These are phyloP conservation scores for Oryza glumipatula DNA, from an alignment of 176 grass and related monocot genomes.

Conservation along the genomic window DNA sequence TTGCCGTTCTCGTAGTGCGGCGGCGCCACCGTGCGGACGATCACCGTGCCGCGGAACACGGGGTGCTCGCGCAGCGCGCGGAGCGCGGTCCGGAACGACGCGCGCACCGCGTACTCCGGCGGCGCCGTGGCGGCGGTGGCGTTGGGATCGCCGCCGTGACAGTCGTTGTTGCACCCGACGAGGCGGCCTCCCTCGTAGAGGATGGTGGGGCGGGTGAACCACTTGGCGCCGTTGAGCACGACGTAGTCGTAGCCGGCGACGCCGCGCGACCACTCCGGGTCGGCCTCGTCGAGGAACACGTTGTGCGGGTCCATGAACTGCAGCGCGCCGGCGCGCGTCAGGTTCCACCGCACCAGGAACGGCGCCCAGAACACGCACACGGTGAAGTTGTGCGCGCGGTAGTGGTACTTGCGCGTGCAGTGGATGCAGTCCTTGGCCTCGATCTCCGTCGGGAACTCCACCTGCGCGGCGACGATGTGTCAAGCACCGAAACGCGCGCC, in stretches of 20 bases:
- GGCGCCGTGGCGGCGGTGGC: not conserved
- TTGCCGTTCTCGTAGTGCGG: constrained; percentile 66
- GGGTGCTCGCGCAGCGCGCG: constrained; percentile 37
- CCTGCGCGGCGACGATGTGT: not conserved
- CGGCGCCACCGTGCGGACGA: constrained; percentile 52
- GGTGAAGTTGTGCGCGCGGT: constrained; percentile 51
- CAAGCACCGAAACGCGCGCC: not conserved
- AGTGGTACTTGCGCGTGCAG: constrained; percentile 60
- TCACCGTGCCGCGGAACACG: constrained; percentile 46
- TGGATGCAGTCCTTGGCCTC: constrained; percentile 51
- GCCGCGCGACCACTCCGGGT: constrained; percentile 46
- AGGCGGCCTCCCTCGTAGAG: constrained; percentile 47
- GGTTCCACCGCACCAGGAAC: constrained; percentile 61
- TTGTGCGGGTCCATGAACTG: constrained; percentile 71
- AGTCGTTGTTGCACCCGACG: constrained; percentile 55
- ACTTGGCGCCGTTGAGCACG: constrained; percentile 65
- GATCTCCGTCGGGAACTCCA: constrained; percentile 42
- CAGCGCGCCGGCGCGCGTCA: constrained; percentile 40
- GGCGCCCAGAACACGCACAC: constrained; percentile 61
- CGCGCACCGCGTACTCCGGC: constrained; percentile 27
- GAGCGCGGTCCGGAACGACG: constrained; percentile 50
- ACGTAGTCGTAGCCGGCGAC: constrained; percentile 61
- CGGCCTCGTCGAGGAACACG: constrained; percentile 70
- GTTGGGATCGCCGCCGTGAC: not conserved
- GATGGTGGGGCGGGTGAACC: constrained; percentile 58